Evolutionary conservation across 2,329 filamentous ascomycete genomes (phyloP), one percentile per base, ranked within the genome.

Genomic region (Curvularia eragrostidis): DNA sequence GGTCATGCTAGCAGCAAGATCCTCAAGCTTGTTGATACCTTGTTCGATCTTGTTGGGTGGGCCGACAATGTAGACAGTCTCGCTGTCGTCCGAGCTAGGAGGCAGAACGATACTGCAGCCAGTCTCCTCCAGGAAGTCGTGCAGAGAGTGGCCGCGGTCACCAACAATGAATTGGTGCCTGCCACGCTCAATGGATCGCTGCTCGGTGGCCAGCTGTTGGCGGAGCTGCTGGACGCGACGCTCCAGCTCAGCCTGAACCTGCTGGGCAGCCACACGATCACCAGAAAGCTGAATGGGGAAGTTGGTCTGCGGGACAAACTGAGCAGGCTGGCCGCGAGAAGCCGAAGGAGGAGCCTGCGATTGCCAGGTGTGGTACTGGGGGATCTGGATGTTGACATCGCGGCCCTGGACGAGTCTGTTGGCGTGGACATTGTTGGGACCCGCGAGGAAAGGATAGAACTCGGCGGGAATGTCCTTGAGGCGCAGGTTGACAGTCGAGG

Each of bases 91-190:
- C 23, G 89, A 87, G 24, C 83, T 83, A 7, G 92, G 86, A 52
- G 89, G 94, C 44, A 98, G 79, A 56, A 98, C 85, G 58, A 98
- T 89, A 42, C 90, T 87, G 77, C 95, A 99, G 62, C 94, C 94
- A 56, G 95, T 98, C 71, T 97, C 87, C 44, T 88, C 85, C 64
- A 97, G 87, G 81, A 99, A 97, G 44, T 97, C 87, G 56, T 97
- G 87, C 32, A 91, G 83, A 18, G 91, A 88, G 61, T 91, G 85
- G 60, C 91, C 93, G 61, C 89, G 86, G 61, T 94, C 88, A 50
- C 94, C 94, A 62, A 97, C 88, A 72, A 99, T 95, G 81, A 97
- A 98, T 75, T 96, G 93, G 75, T 98, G 95, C 50, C 92, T 88
- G 48, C 91, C 92, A 61, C 89, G 89, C 76, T 94, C 90, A 67